These are phyloP conservation scores for Trichosporon asahii DNA, from an alignment of 1,284 basidiomycete genomes.

Conservation along the genomic window DNA sequence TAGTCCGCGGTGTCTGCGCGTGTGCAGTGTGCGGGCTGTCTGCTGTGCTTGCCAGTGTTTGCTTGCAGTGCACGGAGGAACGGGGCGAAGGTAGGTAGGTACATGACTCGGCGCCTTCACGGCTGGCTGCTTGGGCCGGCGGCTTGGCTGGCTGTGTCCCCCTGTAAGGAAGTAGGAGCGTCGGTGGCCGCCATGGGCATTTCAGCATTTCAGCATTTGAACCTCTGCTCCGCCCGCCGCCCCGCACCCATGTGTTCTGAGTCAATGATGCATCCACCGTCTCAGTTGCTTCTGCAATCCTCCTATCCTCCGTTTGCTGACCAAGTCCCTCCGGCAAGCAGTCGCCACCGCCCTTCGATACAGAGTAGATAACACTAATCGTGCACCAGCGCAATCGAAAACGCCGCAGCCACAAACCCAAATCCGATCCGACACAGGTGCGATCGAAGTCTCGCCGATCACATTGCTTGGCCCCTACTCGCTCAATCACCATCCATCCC, in stretches of 20 bases:
- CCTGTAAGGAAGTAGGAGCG: neutral
- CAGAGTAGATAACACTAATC: neutral
- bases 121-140: neutral
- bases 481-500: neutral
- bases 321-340: neutral
- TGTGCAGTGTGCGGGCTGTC: neutral
- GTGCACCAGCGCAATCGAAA: constrained; percentile 4
- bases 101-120: neutral
- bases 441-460: constrained; percentile 7
- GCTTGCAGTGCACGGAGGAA: neutral
- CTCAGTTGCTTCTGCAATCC: neutral
- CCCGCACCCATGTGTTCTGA: neutral
- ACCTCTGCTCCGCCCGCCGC: neutral
- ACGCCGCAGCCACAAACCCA: constrained; percentile 10
- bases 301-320: neutral
- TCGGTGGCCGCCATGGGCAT: neutral
- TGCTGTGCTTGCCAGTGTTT: neutral
- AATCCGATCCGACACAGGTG: constrained; percentile 11
- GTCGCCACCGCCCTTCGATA: neutral
- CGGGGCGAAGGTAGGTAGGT: neutral
- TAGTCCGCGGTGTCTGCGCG: neutral
- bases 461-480: constrained; percentile 8
- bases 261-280: neutral
- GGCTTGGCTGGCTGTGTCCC: neutral
- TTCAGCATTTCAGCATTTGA: neutral